These are phyloP conservation scores for Saturnispora saitoi DNA, from an alignment of 805 yeast species.

Conservation along the genomic window DNA sequence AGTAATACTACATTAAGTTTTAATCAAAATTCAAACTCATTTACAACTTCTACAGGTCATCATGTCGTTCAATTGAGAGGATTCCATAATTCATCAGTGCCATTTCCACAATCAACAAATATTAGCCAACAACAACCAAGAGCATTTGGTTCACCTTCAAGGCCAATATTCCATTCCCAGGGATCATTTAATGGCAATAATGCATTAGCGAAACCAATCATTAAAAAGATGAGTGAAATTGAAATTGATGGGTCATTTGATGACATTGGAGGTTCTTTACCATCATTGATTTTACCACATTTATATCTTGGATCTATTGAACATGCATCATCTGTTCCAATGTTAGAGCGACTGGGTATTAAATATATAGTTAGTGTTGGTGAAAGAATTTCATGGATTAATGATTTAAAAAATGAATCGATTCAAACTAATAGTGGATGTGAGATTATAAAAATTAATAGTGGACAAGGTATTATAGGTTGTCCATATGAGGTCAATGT, in stretches of 20 bases:
- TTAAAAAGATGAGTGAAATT: neutral
- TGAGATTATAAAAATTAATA: constrained; percentile 21
- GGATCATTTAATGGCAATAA: neutral
- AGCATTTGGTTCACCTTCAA: neutral
- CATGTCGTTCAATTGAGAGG: constrained; percentile 26
- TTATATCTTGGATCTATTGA: constrained; percentile 74
- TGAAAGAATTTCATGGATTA: constrained; percentile 62
- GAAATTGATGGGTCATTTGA: constrained; percentile 26
- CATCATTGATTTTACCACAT: constrained; percentile 77
- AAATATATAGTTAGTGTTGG: constrained; percentile 79
- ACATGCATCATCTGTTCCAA: constrained; percentile 67
- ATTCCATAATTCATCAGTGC: constrained; percentile 8
- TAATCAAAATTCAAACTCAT: constrained; percentile 11
- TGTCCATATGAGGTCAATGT: constrained; percentile 26
- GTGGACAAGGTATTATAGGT: constrained; percentile 13
- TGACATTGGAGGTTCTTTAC: constrained; percentile 53
- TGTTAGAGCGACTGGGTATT: constrained; percentile 60
- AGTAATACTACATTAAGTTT: neutral
- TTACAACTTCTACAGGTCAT: constrained; percentile 23
- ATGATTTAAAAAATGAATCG: constrained; percentile 14
- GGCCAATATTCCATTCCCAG: neutral
- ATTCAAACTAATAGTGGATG: constrained; percentile 21
- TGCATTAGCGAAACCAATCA: neutral
- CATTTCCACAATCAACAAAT: neutral
- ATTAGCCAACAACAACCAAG: neutral